Evolutionary conservation across 192 early-diverging fungal genomes (phyloP).

Genomic region (Rhizophagus clarus): DNA sequence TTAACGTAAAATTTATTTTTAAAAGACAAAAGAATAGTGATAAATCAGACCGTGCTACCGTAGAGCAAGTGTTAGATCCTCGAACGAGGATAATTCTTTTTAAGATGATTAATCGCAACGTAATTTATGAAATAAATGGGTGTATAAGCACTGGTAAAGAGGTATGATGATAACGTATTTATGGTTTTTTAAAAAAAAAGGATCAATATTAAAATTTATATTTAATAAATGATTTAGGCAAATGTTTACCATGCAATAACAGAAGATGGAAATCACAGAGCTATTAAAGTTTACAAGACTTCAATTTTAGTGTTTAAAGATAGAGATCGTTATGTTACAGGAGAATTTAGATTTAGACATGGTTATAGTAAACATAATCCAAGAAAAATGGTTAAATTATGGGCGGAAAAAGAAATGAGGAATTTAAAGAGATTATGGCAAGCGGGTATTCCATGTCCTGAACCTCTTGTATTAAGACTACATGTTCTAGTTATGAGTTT

Average conservation of each 20-base stretch:
- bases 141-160: constrained; percentile 99
- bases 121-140: constrained; percentile 94
- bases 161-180: constrained; percentile 29
- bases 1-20: neutral
- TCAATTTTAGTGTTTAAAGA: constrained; percentile 98
- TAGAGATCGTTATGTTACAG: constrained; percentile 94
- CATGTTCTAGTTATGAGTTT: constrained; percentile 97
- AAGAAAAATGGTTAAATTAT: constrained; percentile 97
- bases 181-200: no score
- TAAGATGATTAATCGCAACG: constrained; percentile 88
- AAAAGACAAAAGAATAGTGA: constrained; percentile 57
- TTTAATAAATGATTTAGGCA: constrained; percentile 50
- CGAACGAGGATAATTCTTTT: constrained; percentile 96
- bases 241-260: constrained; percentile 98
- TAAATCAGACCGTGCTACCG: constrained; percentile 93
- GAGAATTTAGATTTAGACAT: constrained; percentile 93
- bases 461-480: constrained; percentile 83
- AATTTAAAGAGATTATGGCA: constrained; percentile 89
- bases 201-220: neutral
- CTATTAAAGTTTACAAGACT: constrained; percentile 98
- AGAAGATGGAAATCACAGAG: constrained; percentile 76
- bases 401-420: constrained; percentile 99
- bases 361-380: constrained; percentile 94
- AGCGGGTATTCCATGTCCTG: constrained; percentile 88
- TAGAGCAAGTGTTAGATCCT: constrained; percentile 97